phyloP scores from a whole-genome alignment of 1,284 basidiomycete genomes.

The Pseudozyma hubeiensis region DNA sequence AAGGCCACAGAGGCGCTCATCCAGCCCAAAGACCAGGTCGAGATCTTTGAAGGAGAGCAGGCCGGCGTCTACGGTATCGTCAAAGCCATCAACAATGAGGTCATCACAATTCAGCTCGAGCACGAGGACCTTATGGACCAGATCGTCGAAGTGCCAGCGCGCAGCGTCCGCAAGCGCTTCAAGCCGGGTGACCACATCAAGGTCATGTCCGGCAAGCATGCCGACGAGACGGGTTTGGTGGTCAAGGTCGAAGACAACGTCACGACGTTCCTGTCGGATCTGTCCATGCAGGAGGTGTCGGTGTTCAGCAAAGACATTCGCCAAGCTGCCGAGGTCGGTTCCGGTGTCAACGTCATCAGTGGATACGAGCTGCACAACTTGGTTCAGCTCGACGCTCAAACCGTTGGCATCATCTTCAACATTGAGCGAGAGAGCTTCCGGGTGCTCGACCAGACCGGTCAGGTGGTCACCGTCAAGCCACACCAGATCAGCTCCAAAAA shows the following conservation, averaged over 20 bases:
- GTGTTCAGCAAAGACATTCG: slow-evolving; percentile 98
- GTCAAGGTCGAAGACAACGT: slow-evolving; percentile 84
- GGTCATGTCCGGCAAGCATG: slow-evolving; percentile 94
- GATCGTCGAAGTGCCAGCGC: slow-evolving; percentile 83
- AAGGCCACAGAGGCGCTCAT: slow-evolving; percentile 87
- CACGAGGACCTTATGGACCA: slow-evolving; percentile 86
- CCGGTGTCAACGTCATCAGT: slow-evolving; percentile 86
- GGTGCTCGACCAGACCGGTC: slow-evolving; percentile 91
- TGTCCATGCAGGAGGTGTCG: slow-evolving; percentile 94
- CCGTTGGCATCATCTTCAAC: slow-evolving; percentile 96
- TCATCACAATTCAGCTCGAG: slow-evolving; percentile 81
- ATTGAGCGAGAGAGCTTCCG: slow-evolving; percentile 95
- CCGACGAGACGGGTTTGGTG: slow-evolving; percentile 94
- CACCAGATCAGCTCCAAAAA: slow-evolving; percentile 90
- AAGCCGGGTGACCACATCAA: slow-evolving; percentile 98
- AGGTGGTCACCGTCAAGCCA: slow-evolving; percentile 85
- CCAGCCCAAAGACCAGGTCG: slow-evolving; percentile 97
- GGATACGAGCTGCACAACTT: slow-evolving; percentile 96
- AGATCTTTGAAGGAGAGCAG: slow-evolving; percentile 97
- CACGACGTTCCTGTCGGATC: slow-evolving; percentile 96
- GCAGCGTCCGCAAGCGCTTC: slow-evolving; percentile 92
- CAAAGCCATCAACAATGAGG: slow-evolving; percentile 86
- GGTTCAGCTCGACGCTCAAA: slow-evolving; percentile 92
- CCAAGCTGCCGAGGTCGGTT: slow-evolving; percentile 94
- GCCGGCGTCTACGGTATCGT: slow-evolving; percentile 91